These are phyloP conservation scores for Fusarium papillatum DNA, from an alignment of 2,329 filamentous ascomycete genomes.

Conservation along the genomic window DNA sequence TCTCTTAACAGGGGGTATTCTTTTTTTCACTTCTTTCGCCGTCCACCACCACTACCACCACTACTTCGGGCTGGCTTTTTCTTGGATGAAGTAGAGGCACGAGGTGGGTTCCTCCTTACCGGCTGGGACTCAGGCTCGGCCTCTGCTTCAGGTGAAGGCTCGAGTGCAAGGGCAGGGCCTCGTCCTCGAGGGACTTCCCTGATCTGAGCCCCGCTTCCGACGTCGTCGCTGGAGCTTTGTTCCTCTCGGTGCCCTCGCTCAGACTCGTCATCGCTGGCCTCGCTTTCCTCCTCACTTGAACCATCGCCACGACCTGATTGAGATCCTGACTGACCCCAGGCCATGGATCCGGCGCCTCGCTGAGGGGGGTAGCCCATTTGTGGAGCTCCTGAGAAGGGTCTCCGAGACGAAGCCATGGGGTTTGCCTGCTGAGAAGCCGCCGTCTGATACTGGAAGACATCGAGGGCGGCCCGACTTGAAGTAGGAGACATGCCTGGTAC, in stretches of 20 bases:
- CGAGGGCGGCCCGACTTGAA: conserved; percentile 46
- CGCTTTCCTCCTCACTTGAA: conserved; percentile 52
- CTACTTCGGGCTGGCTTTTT: conserved; percentile 48
- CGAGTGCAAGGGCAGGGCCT: conserved; percentile 56
- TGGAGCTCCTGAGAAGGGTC: conserved; percentile 52
- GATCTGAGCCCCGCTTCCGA: conserved; percentile 51
- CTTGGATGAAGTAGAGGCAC: conserved; percentile 53
- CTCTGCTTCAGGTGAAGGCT: conserved; percentile 46
- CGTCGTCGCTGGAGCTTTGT: conserved; percentile 54
- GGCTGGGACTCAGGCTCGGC: conserved; percentile 45
- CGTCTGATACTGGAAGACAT: conserved; percentile 69
- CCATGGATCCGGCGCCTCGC: conserved; percentile 42
- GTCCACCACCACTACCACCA: conserved; percentile 37
- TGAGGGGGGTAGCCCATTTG: conserved; percentile 46
- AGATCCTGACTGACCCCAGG: conserved; percentile 49
- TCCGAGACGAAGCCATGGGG: conserved; percentile 51
- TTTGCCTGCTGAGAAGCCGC: conserved; percentile 55
- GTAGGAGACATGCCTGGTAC: conserved; percentile 34
- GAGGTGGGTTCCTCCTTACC: conserved; percentile 55
- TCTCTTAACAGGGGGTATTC: conserved; percentile 15
- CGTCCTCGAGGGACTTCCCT: conserved; percentile 45
- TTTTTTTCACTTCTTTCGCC: conserved; percentile 51
- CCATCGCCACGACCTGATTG: conserved; percentile 48
- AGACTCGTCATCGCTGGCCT: conserved; percentile 43
- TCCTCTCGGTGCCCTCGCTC: conserved; percentile 47